Evolutionary conservation across 2,329 filamentous ascomycete genomes (phyloP).

Genomic region (Colletotrichum sp.): DNA sequence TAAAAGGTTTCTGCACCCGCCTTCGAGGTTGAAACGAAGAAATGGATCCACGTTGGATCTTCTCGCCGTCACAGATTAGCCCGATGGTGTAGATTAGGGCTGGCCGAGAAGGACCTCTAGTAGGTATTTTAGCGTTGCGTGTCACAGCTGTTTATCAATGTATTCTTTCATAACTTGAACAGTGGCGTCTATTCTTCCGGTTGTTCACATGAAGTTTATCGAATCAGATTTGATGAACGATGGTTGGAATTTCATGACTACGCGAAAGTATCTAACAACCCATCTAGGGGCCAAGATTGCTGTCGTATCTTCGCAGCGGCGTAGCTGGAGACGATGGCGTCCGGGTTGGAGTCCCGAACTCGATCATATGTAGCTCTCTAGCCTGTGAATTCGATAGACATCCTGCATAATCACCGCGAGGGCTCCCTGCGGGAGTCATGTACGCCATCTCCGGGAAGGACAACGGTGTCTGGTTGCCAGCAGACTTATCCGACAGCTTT

Average conservation of each 20-base stretch:
- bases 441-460: neutral
- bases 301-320: neutral
- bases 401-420: neutral
- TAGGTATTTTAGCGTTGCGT: too few relatives aligned
- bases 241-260: neutral
- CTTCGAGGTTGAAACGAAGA: neutral
- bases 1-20: neutral
- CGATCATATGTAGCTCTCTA: neutral
- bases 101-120: neutral
- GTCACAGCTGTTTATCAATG: too few relatives aligned
- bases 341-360: neutral
- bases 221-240: neutral
- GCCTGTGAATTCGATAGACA: neutral
- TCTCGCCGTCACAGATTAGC: neutral
- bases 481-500: neutral
- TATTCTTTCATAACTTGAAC: too few relatives aligned
- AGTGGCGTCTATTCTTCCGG: too few relatives aligned
- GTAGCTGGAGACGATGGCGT: neutral
- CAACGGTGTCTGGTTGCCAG: neutral
- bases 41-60: neutral
- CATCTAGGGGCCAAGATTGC: neutral
- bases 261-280: neutral
- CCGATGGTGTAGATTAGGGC: neutral
- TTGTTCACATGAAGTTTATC: neutral
- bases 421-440: neutral